Conservation (phyloP, 2,329 filamentous ascomycete species). For the Cercospora citrullina region DNA sequence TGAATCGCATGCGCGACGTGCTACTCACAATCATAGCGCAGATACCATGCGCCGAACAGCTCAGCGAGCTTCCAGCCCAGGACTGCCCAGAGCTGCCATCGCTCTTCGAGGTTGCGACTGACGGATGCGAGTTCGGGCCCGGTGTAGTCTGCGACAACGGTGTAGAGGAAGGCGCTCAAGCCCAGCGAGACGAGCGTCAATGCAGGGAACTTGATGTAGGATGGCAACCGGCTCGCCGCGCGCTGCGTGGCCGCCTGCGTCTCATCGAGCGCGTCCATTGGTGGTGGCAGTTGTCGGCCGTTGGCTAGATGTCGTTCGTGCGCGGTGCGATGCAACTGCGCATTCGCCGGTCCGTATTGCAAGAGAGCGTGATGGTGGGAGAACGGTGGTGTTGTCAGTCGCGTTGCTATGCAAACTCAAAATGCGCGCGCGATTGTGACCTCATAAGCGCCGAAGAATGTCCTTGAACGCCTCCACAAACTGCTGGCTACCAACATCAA, state of each 20-base stretch:
- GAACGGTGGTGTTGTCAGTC: neutral
- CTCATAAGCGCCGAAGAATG: neutral
- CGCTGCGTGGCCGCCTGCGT: slow-evolving; percentile 14
- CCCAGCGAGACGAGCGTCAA: slow-evolving; percentile 57
- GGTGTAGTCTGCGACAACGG: slow-evolving; percentile 60
- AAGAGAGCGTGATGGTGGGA: neutral
- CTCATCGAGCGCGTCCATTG: slow-evolving; percentile 16
- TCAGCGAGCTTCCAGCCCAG: slow-evolving; percentile 63
- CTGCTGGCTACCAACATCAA: neutral
- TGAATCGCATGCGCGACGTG: neutral
- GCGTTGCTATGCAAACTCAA: slow-evolving; percentile 7
- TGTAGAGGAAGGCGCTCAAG: slow-evolving; percentile 65
- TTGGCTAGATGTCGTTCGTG: neutral
- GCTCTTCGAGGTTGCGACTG: slow-evolving; percentile 63
- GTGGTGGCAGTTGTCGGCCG: neutral
- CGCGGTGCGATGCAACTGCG: neutral
- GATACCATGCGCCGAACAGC: slow-evolving; percentile 70
- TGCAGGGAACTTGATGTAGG: slow-evolving; percentile 44
- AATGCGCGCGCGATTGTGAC: neutral
- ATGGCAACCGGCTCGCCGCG: slow-evolving; percentile 34
- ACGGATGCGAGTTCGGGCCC: slow-evolving; percentile 67
- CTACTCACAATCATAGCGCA: slow-evolving; percentile 68
- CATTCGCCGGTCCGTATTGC: neutral
- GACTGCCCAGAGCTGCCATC: slow-evolving; percentile 59
- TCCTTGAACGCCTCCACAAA: neutral